These are phyloP conservation scores for Candida pseudoglaebosa DNA, from an alignment of 805 yeast species.

Conservation along the genomic window DNA sequence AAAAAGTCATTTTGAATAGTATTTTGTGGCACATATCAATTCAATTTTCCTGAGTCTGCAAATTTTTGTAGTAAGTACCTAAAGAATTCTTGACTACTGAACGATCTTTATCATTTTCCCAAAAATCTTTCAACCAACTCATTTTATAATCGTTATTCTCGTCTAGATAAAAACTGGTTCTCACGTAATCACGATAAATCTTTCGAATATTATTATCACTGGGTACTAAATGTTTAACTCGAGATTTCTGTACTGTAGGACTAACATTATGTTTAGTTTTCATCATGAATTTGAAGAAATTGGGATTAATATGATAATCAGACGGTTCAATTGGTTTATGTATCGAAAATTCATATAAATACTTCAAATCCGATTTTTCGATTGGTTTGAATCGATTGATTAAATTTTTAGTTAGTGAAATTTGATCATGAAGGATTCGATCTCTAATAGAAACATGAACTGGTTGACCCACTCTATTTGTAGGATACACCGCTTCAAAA, in stretches of 20 bases:
- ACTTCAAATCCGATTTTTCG: constrained; percentile 11
- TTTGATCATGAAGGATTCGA: constrained; percentile 18
- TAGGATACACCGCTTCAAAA: constrained; percentile 29
- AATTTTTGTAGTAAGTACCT: background rate
- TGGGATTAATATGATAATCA: constrained; percentile 14
- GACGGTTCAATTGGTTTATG: constrained; percentile 6
- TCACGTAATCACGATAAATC: constrained; percentile 23
- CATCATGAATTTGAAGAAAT: constrained; percentile 25
- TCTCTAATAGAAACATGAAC: constrained; percentile 25
- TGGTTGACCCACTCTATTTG: constrained; percentile 29
- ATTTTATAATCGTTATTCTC: constrained; percentile 14
- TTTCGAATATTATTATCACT: constrained; percentile 26
- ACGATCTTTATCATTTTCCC: constrained; percentile 12
- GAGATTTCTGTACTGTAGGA: background rate
- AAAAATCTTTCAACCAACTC: constrained; percentile 25
- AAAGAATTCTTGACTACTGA: background rate
- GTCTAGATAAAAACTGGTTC: constrained; percentile 26
- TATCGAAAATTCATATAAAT: constrained; percentile 16
- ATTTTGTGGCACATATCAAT: background rate
- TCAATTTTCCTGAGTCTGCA: background rate
- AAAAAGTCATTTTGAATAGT: constrained; percentile 4
- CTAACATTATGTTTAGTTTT: constrained; percentile 16
- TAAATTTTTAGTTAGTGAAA: constrained; percentile 20
- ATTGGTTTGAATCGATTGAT: constrained; percentile 21
- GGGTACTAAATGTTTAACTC: constrained; percentile 24